phyloP scores from a whole-genome alignment of 2,329 filamentous ascomycete genomes.

The Knoxdaviesia capensis region DNA sequence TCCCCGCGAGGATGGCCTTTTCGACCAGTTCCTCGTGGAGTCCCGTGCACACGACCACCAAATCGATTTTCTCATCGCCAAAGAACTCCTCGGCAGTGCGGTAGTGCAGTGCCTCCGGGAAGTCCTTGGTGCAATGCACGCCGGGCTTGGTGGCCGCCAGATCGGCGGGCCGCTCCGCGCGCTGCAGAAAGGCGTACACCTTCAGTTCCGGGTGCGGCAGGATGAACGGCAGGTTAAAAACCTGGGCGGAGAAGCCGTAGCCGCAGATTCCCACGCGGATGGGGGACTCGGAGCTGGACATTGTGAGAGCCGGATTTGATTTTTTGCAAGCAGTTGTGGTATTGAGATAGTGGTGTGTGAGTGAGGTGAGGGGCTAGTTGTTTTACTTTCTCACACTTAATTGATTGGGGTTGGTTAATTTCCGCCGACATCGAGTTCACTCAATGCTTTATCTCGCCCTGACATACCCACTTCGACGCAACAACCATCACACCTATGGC shows the following conservation, averaged over 20 bases:
- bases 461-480: too few relatives aligned
- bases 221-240: slow-evolving; percentile 25
- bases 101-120: slow-evolving; percentile 31
- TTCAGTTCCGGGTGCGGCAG: slow-evolving; percentile 22
- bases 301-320: slow-evolving; percentile 7
- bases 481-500: too few relatives aligned
- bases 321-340: too few relatives aligned
- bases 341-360: too few relatives aligned
- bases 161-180: slow-evolving; percentile 13
- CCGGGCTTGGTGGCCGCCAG: slow-evolving; percentile 12
- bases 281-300: slow-evolving; percentile 5
- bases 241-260: slow-evolving; percentile 26
- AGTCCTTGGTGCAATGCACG: slow-evolving; percentile 27
- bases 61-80: slow-evolving; percentile 32
- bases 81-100: slow-evolving; percentile 36
- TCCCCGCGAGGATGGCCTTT: slow-evolving; percentile 33
- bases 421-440: too few relatives aligned
- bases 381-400: too few relatives aligned
- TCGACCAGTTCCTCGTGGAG: slow-evolving; percentile 20
- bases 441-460: too few relatives aligned
- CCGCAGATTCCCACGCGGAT: slow-evolving; percentile 29
- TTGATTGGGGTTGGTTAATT: too few relatives aligned
- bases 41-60: slow-evolving; percentile 30
- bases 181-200: slow-evolving; percentile 26
- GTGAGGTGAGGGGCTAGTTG: too few relatives aligned